phyloP scores from a whole-genome alignment of 306 rosid species.

The Medicago arabica region DNA sequence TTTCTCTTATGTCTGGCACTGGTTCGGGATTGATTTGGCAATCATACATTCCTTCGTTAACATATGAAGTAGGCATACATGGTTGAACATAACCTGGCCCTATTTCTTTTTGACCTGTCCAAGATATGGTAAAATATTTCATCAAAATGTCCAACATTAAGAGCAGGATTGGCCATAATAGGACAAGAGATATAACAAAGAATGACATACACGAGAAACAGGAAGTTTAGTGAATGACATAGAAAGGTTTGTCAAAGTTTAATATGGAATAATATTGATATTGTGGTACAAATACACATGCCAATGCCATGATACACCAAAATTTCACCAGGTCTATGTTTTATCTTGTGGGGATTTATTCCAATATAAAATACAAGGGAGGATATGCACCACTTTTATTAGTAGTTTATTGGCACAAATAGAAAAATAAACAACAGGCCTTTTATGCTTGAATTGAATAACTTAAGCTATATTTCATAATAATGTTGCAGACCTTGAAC shows the following conservation, averaged over 20 bases:
- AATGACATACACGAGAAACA: background rate
- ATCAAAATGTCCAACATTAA: background rate
- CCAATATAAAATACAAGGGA: no score
- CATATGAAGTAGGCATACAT: slow-evolving; percentile 36
- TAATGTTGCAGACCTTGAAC: slow-evolving; percentile 40
- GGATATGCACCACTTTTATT: no score
- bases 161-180: background rate
- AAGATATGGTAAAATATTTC: background rate
- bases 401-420: no score
- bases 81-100: slow-evolving; percentile 25
- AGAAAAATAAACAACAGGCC: no score
- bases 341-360: no score
- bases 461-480: no score
- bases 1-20: slow-evolving; percentile 11
- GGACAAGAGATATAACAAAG: background rate
- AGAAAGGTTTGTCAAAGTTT: no score
- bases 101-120: slow-evolving; percentile 48
- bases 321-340: no score
- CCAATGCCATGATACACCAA: no score
- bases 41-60: slow-evolving; percentile 35
- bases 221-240: slow-evolving; percentile 17
- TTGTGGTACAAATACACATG: no score
- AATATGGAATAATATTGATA: no score
- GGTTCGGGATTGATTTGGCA: slow-evolving; percentile 38
- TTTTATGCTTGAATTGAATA: no score